Conservation (phyloP, 495 filamentous ascomycete species). For the Neurospora hispaniola region DNA sequence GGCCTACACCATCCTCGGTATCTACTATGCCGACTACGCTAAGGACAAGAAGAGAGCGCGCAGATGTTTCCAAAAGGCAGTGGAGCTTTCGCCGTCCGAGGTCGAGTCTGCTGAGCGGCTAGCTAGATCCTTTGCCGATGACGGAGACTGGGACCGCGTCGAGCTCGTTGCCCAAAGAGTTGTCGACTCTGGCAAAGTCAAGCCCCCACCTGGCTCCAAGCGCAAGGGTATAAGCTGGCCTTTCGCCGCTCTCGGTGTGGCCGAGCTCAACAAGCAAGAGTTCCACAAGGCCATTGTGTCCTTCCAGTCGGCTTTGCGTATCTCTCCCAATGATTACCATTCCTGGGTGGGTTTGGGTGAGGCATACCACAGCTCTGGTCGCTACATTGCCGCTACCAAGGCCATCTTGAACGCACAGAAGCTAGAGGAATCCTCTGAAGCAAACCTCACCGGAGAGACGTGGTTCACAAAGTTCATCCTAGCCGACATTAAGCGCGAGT, state of each 20-base stretch:
- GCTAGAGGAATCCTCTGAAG: constrained; percentile 46
- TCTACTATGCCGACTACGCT: constrained; percentile 89
- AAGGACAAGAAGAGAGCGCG: constrained; percentile 75
- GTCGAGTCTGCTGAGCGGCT: constrained; percentile 81
- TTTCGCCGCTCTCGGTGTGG: constrained; percentile 89
- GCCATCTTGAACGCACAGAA: constrained; percentile 73
- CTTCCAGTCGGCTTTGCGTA: constrained; percentile 81
- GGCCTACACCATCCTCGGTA: constrained; percentile 84
- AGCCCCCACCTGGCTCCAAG: constrained; percentile 82
- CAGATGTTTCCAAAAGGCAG: constrained; percentile 92
- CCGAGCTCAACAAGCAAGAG: constrained; percentile 90
- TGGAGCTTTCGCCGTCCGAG: constrained; percentile 84
- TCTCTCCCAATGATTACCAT: constrained; percentile 76
- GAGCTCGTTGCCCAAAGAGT: constrained; percentile 86
- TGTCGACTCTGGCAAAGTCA: constrained; percentile 82
- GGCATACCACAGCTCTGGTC: constrained; percentile 86
- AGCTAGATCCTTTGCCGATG: constrained; percentile 72
- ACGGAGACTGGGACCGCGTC: constrained; percentile 91
- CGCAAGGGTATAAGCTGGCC: constrained; percentile 91
- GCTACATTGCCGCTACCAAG: constrained; percentile 86
- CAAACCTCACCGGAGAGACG: constrained; percentile 41
- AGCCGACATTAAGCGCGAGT: constrained; percentile 86
- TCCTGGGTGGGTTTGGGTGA: constrained; percentile 95
- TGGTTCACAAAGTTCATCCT: constrained; percentile 98
- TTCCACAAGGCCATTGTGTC: constrained; percentile 78